Conservation (phyloP, 2,329 filamentous ascomycete genomes). For the Pseudogymnoascus sp. region DNA sequence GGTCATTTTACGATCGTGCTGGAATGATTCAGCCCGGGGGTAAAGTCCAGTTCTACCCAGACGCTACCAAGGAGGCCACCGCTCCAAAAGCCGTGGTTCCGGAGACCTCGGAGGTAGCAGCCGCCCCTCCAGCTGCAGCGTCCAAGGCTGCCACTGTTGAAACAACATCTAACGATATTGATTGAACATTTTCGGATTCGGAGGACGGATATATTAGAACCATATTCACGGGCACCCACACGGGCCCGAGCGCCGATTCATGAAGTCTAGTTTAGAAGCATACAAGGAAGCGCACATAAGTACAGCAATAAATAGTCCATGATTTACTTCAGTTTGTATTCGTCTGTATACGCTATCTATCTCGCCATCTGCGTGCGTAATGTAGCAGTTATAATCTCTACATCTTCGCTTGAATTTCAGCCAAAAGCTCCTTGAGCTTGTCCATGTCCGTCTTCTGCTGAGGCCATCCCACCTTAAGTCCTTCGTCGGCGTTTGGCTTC, state of each 20-base stretch:
- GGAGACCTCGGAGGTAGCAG: slow-evolving; percentile 9
- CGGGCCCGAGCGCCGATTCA: not conserved
- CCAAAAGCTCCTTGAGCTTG: slow-evolving; percentile 67
- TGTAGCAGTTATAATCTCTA: slow-evolving; percentile 34
- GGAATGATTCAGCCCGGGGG: slow-evolving; percentile 65
- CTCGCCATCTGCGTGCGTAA: not conserved
- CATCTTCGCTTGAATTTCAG: slow-evolving; percentile 87
- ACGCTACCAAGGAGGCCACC: slow-evolving; percentile 12
- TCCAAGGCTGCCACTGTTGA: slow-evolving; percentile 15
- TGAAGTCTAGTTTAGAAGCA: not conserved
- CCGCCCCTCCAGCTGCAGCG: slow-evolving; percentile 14
- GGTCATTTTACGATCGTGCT: slow-evolving; percentile 75
- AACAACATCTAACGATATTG: slow-evolving; percentile 25
- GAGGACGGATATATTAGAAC: not conserved
- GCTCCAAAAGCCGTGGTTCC: not conserved
- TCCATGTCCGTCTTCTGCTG: slow-evolving; percentile 71
- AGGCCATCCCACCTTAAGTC: slow-evolving; percentile 75
- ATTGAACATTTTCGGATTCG: slow-evolving; percentile 18
- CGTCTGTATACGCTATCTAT: not conserved
- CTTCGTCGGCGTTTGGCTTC: slow-evolving; percentile 79
- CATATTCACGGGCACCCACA: not conserved
- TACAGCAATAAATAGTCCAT: slow-evolving; percentile 10
- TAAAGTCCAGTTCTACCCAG: slow-evolving; percentile 62
- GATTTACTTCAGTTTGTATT: not conserved
- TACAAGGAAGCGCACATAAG: slow-evolving; percentile 10